A percentile compares a stretch with the other conserved stretches of the same genome.
Conservation (phyloP, 352 stramenopile species). For the Phytophthora brassicae region DNA sequence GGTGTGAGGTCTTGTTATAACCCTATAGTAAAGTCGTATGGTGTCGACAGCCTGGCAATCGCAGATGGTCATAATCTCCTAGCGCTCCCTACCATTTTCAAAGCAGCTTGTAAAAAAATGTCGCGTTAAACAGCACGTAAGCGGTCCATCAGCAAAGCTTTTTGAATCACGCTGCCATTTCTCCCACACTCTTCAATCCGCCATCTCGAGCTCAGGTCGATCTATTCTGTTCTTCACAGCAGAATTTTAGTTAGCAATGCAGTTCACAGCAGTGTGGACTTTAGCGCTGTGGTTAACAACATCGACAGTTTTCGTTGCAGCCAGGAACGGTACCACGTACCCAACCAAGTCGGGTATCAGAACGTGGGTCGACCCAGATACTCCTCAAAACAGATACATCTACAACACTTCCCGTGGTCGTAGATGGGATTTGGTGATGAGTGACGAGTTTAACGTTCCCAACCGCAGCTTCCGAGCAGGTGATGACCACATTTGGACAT, state of each 20-base stretch:
- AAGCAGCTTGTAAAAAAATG: slow-evolving; percentile 10
- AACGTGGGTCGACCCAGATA: slow-evolving; percentile 58
- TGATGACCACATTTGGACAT: slow-evolving; percentile 92
- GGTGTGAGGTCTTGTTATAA: too few species aligned
- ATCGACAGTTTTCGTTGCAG: slow-evolving; percentile 3
- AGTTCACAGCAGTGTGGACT: slow-evolving; percentile 1
- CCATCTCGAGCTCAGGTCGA: slow-evolving; percentile 4
- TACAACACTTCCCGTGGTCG: slow-evolving; percentile 51
- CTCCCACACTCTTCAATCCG: slow-evolving; percentile 15
- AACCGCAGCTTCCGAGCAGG: slow-evolving; percentile 80
- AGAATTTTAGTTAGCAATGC: slow-evolving; percentile 10
- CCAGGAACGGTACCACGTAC: slow-evolving; percentile 32
- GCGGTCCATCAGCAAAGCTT: background rate
- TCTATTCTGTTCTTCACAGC: background rate
- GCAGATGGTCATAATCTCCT: slow-evolving; percentile 4
- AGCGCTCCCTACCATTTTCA: background rate
- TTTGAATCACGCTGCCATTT: background rate
- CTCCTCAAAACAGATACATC: slow-evolving; percentile 35
- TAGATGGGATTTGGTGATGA: slow-evolving; percentile 64
- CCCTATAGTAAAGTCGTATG: slow-evolving; percentile 7
- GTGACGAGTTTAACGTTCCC: slow-evolving; percentile 67
- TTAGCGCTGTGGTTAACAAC: slow-evolving; percentile 13
- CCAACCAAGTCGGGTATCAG: slow-evolving; percentile 46
- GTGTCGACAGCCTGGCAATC: slow-evolving; percentile 15
- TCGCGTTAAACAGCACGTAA: slow-evolving; percentile 19